Evolutionary conservation across 1,284 basidiomycete species (phyloP).

Genomic region (Earliella scabrosa): DNA sequence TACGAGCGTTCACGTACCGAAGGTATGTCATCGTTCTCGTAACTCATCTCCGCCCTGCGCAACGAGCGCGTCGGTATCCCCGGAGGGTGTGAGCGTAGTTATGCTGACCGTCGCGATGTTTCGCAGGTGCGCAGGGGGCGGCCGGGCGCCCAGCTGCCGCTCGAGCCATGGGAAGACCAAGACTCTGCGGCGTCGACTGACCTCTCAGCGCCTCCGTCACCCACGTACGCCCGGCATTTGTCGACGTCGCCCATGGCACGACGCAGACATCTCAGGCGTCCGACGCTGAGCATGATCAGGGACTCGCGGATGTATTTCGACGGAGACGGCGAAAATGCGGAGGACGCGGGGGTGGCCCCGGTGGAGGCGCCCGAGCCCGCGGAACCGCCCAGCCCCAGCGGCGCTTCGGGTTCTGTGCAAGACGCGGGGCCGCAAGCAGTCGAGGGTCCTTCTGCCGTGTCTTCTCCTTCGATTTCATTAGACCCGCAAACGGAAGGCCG

Average conservation of each 20-base stretch:
- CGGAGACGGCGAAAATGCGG: slow-evolving; percentile 23
- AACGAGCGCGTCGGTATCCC: slow-evolving; percentile 3
- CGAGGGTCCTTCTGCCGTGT: slow-evolving; percentile 6
- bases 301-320: slow-evolving; percentile 32
- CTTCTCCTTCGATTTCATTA: slow-evolving; percentile 19
- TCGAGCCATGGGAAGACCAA: slow-evolving; percentile 29
- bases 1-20: slow-evolving; percentile 58
- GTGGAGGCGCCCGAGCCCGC: slow-evolving; percentile 9
- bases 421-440: not conserved
- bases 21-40: slow-evolving; percentile 44
- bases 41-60: slow-evolving; percentile 5
- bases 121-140: slow-evolving; percentile 28
- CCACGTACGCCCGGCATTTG: slow-evolving; percentile 13
- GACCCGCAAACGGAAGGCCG: slow-evolving; percentile 6
- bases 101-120: slow-evolving; percentile 17
- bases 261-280: slow-evolving; percentile 27
- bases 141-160: slow-evolving; percentile 31
- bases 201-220: slow-evolving; percentile 10
- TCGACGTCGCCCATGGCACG: slow-evolving; percentile 22
- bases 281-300: slow-evolving; percentile 34
- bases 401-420: not conserved
- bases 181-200: slow-evolving; percentile 2
- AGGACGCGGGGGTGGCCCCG: slow-evolving; percentile 13
- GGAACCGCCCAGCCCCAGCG: slow-evolving; percentile 9
- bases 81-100: slow-evolving; percentile 2